Base-by-base conservation (phyloP, 1,139 yeast genomes). In the Hyphopichia pseudoburtonii region DNA sequence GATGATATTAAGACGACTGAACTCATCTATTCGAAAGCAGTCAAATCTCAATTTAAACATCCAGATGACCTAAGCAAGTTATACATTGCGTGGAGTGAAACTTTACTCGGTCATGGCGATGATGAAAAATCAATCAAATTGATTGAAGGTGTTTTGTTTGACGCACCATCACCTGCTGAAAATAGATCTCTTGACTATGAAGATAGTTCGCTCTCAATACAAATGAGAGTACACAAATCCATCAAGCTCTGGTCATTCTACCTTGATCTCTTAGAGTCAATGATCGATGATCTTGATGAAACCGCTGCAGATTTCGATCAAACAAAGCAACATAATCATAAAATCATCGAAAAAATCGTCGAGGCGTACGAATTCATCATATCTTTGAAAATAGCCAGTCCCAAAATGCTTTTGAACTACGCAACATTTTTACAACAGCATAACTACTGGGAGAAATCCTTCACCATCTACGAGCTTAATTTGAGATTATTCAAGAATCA, bases 11-110 rank as follows among this genome's bases (percentile, higher is more conserved):
- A 70, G 25, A 78, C 88, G 0, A 88, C 94, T 0, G 64, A 85
- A 44, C 65, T 75, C 11, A 76, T 89, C 11, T 76, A 73, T 40
- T 76, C 79, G 28, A 82, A 82, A 41, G 84, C 94, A 0, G 66
- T 79, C 1, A 78, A 80, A 37, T 92, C 92, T 0, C 90, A 89
- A 10, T 88, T 73, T 57, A 73, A 67, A 22, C 62, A 71, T 15
- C 66, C 79, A 1, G 77, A 78, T 24, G 96, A 88, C 42, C 60
- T 88, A 28, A 86, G 83, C 2, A 73, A 73, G 3, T 57, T 88
- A 3, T 87, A 89, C 72, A 65, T 78, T 22, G 73, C 70, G 29
- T 89, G 97, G 96, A 70, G 85, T 17, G 87, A 84, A 44, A 60
- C 80, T 59, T 80, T 78, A 37, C 50, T 84, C 23, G 60, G 70